A percentile compares a stretch with the other conserved stretches of the same genome.
Conservation (phyloP, 345 rosid species). For the Bruguiera sexangula region DNA sequence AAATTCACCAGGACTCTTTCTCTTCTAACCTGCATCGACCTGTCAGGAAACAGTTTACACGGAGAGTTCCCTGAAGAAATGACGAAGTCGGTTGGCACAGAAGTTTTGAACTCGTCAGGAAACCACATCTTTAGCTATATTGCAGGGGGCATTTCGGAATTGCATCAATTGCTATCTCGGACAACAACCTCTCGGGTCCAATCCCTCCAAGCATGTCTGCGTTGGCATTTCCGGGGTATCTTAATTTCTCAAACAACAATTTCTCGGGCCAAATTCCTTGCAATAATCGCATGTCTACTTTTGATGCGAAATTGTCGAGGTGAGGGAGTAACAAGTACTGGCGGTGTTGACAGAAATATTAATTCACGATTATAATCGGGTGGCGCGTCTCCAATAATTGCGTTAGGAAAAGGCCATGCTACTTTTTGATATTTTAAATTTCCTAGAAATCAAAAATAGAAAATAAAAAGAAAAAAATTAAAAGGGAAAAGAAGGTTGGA, state of each 20-base stretch:
- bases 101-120: conserved; percentile 38
- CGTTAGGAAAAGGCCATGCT: too few relatives aligned
- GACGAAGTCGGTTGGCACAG: conserved; percentile 32
- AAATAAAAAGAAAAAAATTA: too few relatives aligned
- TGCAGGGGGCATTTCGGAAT: conserved; percentile 31
- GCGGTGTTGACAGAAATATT: too few relatives aligned
- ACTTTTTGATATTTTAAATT: too few relatives aligned
- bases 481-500: too few relatives aligned
- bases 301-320: conserved; percentile 25
- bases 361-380: too few relatives aligned
- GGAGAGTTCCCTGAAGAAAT: conserved; percentile 39
- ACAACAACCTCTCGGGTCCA: conserved; percentile 36
- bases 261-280: conserved; percentile 41
- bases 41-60: conserved; percentile 31
- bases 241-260: conserved; percentile 36
- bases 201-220: conserved; percentile 41
- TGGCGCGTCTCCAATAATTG: too few relatives aligned
- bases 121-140: conserved; percentile 33
- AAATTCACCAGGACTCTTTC: conserved; percentile 43
- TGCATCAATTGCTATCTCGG: conserved; percentile 40
- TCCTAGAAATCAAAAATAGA: too few relatives aligned
- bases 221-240: conserved; percentile 30
- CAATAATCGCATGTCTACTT: conserved; percentile 32
- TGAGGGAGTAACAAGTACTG: conserved; percentile 10
- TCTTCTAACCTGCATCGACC: conserved; percentile 44